Base-by-base conservation (phyloP, 345 rosid genomes). In the Punica granatum region DNA sequence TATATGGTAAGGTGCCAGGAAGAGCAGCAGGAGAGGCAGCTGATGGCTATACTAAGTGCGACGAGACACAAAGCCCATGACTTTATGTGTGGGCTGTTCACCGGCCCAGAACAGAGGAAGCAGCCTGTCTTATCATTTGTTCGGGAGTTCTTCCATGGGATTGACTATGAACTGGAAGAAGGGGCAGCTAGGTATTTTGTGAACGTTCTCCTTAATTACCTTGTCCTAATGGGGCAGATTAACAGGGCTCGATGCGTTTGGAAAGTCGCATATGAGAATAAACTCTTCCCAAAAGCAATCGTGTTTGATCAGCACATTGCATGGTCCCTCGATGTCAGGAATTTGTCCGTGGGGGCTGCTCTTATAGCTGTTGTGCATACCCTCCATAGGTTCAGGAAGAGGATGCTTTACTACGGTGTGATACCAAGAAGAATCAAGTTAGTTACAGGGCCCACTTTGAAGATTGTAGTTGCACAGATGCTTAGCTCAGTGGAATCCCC, bases 291-390 rank as follows among this genome's bases (percentile, higher is more conserved):
- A 0, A 94, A 94, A 77, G 98, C 99, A 62, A 92, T 94, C 23
- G 98, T 94, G 65, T 94, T 90, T 41, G 96, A 94, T 76, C 98
- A 94, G 76, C 98, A 88, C 69, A 88, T 94, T 28, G 99, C 99
- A 62, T 94, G 98, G 98, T 92, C 98, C 12, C 93, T 94, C 16
- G 99, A 94, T 63, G 97, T 92, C 41, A 84, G 99, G 73, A 92
- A 90, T 77, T 74, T 94, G 61, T 94, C 98, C 0, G 92, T 94
- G 18, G 99, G 99, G 78, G 99, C 99, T 23, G 96, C 99, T 39
- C 93, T 92, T 32, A 77, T 94, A 75, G 99, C 99, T 0, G 99
- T 86, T 61, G 96, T 84, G 39, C 99, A 94, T 80, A 90, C 98
- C 26, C 90, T 92, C 41, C 99, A 94, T 74, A 81, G 98, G 76